Evolutionary conservation across 768 basidiomycete species (phyloP).

Genomic region (Tylopilus sp.): DNA sequence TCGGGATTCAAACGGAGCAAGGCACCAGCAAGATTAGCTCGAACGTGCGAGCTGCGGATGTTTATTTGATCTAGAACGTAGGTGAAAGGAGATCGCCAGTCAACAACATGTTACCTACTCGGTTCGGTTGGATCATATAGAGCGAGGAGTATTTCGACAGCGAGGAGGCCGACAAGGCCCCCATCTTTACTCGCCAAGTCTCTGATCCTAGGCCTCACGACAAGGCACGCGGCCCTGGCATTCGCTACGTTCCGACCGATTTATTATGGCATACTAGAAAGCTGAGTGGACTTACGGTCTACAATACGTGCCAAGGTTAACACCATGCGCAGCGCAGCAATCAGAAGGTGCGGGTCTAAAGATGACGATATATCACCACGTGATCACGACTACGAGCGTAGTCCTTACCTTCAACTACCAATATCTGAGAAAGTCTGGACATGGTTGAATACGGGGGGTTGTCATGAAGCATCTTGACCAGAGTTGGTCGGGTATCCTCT

Average conservation of each 20-base stretch:
- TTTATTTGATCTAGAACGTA: slow-evolving; percentile 8
- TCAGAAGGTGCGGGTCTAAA: slow-evolving; percentile 11
- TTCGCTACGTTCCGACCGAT: neutral
- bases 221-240: neutral
- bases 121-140: slow-evolving; percentile 4
- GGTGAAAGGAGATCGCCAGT: neutral
- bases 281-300: slow-evolving; percentile 9
- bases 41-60: slow-evolving; percentile 5
- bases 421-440: slow-evolving; percentile 12
- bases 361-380: neutral
- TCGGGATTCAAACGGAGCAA: slow-evolving; percentile 8
- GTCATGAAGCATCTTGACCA: slow-evolving; percentile 8
- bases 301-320: slow-evolving; percentile 14
- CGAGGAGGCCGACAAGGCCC: slow-evolving; percentile 14
- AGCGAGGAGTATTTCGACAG: slow-evolving; percentile 19
- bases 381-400: neutral
- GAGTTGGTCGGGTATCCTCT: slow-evolving; percentile 9
- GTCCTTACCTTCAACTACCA: slow-evolving; percentile 11
- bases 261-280: neutral
- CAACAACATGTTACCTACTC: neutral
- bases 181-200: slow-evolving; percentile 10
- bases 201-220: slow-evolving; percentile 13
- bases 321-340: slow-evolving; percentile 18
- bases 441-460: neutral
- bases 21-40: slow-evolving; percentile 17